Conservation (phyloP, 495 filamentous ascomycete species). For the Neohortaea acidophila region DNA sequence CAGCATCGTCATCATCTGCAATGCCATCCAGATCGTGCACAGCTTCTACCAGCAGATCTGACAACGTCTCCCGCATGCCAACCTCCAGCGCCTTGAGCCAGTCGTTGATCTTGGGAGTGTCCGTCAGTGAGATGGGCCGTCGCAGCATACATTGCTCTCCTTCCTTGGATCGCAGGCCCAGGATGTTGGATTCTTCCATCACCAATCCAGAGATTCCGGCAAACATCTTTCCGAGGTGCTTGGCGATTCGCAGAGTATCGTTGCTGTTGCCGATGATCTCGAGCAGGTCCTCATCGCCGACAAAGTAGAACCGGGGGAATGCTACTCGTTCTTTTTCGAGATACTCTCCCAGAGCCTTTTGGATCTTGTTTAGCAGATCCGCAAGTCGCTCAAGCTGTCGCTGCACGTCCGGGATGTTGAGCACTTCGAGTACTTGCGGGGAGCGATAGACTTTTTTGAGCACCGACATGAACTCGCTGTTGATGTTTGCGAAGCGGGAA, state of each 20-base stretch:
- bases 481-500: slow-evolving; percentile 94
- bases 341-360: slow-evolving; percentile 97
- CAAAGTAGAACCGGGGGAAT: slow-evolving; percentile 98
- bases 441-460: slow-evolving; percentile 98
- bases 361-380: slow-evolving; percentile 94
- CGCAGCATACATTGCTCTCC: slow-evolving; percentile 78
- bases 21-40: slow-evolving; percentile 60
- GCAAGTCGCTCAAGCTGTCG: slow-evolving; percentile 89
- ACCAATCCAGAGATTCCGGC: slow-evolving; percentile 79
- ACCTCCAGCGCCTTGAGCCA: slow-evolving; percentile 83
- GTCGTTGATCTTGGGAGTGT: slow-evolving; percentile 92
- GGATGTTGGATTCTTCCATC: slow-evolving; percentile 72
- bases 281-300: slow-evolving; percentile 95
- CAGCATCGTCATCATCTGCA: slow-evolving; percentile 41
- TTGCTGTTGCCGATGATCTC: slow-evolving; percentile 99
- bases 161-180: slow-evolving; percentile 89
- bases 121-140: slow-evolving; percentile 77
- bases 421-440: slow-evolving; percentile 83
- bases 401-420: slow-evolving; percentile 87
- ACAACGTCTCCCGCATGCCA: slow-evolving; percentile 87
- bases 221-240: slow-evolving; percentile 99
- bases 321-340: slow-evolving; percentile 92
- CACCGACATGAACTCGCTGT: slow-evolving; percentile 89
- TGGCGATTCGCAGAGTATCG: slow-evolving; percentile 84
- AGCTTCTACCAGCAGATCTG: slow-evolving; percentile 77